Conservation (phyloP, 495 filamentous ascomycete genomes). For the Penicillium subrubescens region DNA sequence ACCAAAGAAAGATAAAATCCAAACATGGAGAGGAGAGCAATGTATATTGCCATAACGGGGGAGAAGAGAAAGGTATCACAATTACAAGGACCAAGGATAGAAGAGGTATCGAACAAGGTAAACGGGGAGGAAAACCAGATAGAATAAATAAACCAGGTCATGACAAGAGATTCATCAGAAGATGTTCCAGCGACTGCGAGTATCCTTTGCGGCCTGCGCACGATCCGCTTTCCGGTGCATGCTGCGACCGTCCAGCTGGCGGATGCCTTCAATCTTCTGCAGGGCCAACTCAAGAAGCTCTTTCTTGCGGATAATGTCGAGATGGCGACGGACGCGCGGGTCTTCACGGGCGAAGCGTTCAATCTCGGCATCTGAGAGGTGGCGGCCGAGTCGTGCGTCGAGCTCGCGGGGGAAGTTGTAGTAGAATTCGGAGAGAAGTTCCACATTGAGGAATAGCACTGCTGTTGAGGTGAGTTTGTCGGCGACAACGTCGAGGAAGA, state of each 20-base stretch:
- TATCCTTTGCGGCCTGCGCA: constrained; percentile 31
- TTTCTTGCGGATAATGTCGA: constrained; percentile 90
- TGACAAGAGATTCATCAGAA: constrained; percentile 32
- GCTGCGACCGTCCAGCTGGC: constrained; percentile 66
- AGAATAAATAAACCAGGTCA: constrained; percentile 8
- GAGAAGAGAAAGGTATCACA: constrained; percentile 21
- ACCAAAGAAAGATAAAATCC: constrained; percentile 3
- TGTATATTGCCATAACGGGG: constrained; percentile 1
- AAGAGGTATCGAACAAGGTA: constrained; percentile 14
- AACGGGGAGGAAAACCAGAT: constrained; percentile 5
- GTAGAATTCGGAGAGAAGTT: constrained; percentile 95
- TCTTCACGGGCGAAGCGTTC: constrained; percentile 93
- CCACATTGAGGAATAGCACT: constrained; percentile 96
- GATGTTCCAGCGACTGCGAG: constrained; percentile 44
- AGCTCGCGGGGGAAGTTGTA: constrained; percentile 94
- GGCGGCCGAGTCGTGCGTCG: constrained; percentile 80
- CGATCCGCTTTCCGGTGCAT: constrained; percentile 33
- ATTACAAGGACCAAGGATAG: constrained; percentile 9
- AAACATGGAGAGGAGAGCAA: constrained; percentile 6
- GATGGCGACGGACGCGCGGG: constrained; percentile 79
- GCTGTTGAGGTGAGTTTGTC: constrained; percentile 93
- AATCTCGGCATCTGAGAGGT: constrained; percentile 74
- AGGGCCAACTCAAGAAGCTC: constrained; percentile 90
- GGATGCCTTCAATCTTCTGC: constrained; percentile 88
- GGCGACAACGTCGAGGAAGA: constrained; percentile 95